These are phyloP conservation scores for Pythium vanterpoolii DNA, from an alignment of 352 stramenopile genomes.

Conservation along the genomic window DNA sequence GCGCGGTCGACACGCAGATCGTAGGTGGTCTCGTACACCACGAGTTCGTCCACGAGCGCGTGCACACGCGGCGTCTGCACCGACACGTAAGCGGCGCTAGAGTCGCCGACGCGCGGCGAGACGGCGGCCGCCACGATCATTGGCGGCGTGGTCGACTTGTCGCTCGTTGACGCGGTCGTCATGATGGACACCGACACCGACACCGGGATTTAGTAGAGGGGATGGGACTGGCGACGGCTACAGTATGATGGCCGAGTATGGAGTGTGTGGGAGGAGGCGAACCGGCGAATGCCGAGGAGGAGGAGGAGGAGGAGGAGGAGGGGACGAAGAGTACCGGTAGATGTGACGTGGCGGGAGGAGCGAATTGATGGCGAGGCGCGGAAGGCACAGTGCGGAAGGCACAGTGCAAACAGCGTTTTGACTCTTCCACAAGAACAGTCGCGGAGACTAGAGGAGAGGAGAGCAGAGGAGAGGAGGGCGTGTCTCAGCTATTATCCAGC, in stretches of 20 bases:
- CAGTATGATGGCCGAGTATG: no score
- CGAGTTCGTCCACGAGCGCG: constrained; percentile 7
- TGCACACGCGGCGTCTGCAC: constrained; percentile 17
- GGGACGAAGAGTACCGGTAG: no score
- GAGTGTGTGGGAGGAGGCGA: background rate
- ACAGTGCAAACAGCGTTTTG: no score
- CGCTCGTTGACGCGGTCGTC: background rate
- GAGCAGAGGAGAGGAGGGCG: background rate
- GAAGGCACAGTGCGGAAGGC: no score
- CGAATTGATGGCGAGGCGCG: no score
- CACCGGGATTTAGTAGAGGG: no score
- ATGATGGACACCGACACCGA: no score
- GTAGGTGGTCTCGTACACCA: constrained; percentile 25
- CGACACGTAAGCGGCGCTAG: constrained; percentile 15
- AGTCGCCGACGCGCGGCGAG: constrained; percentile 11
- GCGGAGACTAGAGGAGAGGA: background rate
- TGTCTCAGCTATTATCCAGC: background rate
- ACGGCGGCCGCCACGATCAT: constrained; percentile 13
- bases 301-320: no score
- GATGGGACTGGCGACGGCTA: no score
- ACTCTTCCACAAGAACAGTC: background rate
- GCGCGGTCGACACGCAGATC: constrained; percentile 44
- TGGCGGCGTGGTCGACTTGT: background rate
- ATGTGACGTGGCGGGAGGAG: background rate
- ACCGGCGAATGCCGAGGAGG: background rate